Conservation (phyloP, 805 yeast species). For the Peterozyma xylosa region DNA sequence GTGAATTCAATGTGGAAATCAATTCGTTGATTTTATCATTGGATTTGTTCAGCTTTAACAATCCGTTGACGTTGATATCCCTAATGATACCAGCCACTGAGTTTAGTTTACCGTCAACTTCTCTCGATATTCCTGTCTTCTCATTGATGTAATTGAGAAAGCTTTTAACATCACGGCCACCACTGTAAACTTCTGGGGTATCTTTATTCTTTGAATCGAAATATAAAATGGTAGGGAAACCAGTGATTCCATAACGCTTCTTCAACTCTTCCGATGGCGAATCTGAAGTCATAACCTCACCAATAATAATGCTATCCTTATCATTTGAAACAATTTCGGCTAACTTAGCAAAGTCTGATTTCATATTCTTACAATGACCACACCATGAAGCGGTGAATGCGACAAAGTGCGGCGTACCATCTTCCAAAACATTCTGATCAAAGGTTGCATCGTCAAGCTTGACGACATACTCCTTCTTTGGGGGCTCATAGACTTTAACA, state of each 20-base stretch:
- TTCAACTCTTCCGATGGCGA: slow-evolving; percentile 35
- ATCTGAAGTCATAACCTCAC: slow-evolving; percentile 38
- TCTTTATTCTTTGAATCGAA: slow-evolving; percentile 32
- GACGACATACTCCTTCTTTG: slow-evolving; percentile 12
- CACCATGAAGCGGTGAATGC: slow-evolving; percentile 60
- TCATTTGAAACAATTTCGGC: slow-evolving; percentile 40
- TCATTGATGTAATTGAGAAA: slow-evolving; percentile 44
- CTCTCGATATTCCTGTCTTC: slow-evolving; percentile 31
- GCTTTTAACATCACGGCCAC: slow-evolving; percentile 36
- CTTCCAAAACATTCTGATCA: slow-evolving; percentile 28
- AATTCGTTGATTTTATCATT: slow-evolving; percentile 17
- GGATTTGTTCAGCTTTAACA: slow-evolving; percentile 8
- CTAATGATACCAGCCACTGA: slow-evolving; percentile 30
- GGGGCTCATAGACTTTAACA: slow-evolving; percentile 14
- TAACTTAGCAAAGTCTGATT: slow-evolving; percentile 41
- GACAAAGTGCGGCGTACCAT: slow-evolving; percentile 31
- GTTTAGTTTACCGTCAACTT: slow-evolving; percentile 30
- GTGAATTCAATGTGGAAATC: slow-evolving; percentile 27
- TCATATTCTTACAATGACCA: slow-evolving; percentile 44
- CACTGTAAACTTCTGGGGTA: slow-evolving; percentile 25
- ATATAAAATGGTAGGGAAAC: slow-evolving; percentile 49
- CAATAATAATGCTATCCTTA: slow-evolving; percentile 31
- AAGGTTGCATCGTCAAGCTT: slow-evolving; percentile 33
- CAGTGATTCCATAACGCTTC: slow-evolving; percentile 30
- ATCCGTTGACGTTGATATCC: slow-evolving; percentile 22